Evolutionary conservation across 2,329 filamentous ascomycete genomes (phyloP).

Genomic region (Fusarium sp.): DNA sequence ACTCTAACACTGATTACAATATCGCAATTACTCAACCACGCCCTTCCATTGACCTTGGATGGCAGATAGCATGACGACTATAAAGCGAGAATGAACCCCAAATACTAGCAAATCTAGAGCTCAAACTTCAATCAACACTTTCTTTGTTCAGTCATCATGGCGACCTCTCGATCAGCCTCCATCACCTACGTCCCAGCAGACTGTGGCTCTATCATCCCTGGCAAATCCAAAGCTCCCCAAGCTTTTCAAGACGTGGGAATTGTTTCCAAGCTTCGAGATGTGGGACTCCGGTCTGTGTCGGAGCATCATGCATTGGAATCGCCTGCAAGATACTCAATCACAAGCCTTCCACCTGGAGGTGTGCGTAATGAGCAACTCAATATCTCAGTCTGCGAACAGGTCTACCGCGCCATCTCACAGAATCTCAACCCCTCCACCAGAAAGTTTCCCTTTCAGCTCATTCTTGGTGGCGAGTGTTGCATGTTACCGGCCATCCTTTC

Average conservation of each 20-base stretch:
- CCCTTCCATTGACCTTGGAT: background rate
- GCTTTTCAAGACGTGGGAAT: constrained; percentile 32
- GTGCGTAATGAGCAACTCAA: constrained; percentile 31
- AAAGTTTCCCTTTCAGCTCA: constrained; percentile 21
- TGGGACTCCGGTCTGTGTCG: background rate
- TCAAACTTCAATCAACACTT: background rate
- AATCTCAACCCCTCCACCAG: background rate
- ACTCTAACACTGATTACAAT: background rate
- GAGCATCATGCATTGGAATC: constrained; percentile 23
- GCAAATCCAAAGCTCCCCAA: constrained; percentile 39
- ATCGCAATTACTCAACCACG: background rate
- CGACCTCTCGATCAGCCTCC: constrained; percentile 4
- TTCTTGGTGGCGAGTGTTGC: constrained; percentile 36
- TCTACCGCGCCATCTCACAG: background rate
- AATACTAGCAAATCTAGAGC: background rate
- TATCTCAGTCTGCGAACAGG: constrained; percentile 26
- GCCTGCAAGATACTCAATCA: constrained; percentile 14
- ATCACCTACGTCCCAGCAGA: constrained; percentile 38
- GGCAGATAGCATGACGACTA: background rate
- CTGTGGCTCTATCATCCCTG: constrained; percentile 38
- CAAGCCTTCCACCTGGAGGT: constrained; percentile 12
- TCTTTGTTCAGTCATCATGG: constrained; percentile 6
- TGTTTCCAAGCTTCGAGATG: background rate
- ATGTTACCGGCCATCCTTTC: constrained; percentile 33
- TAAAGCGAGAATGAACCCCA: background rate